Evolutionary conservation across 2,329 filamentous ascomycete genomes (phyloP), one percentile per base, ranked within the genome.

Genomic region (Botrytis squamosa): DNA sequence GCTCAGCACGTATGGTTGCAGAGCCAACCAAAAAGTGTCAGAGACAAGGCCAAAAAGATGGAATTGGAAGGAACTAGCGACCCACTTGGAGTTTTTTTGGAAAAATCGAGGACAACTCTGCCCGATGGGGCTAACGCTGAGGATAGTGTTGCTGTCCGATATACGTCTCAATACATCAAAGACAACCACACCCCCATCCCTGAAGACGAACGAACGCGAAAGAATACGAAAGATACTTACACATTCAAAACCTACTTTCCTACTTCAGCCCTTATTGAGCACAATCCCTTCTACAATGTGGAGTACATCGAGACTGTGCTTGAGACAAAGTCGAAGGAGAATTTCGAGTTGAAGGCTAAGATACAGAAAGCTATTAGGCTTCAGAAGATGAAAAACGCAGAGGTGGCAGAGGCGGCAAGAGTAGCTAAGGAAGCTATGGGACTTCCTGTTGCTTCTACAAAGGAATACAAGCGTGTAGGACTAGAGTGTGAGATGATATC

Each of bases 11-110:
- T 38, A 20, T 67, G 46, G 33, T 16, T 67, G 10, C 29, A 38
- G 22, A 18, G 18, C 9, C 65, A 55, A 38, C 33, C 65, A 20
- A 3, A n/a, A n/a, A 3, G 3, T 10, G 25, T 40, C 3, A 38
- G 38, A 16, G 5, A 40, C 1, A 3, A 20, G 1, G 22, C 6
- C 9, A 2, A 2, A 22, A 4, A 10, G 0, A 0, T 2, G 9
- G 40, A 44, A 12, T 3, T 3, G 12, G 9, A 14, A 0, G 40
- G 38, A 33, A 10, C 3, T 10, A 25, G 40, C n/a, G 8, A 5
- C 25, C 18, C 0, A 4, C 14, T 44, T 29, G 40, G 40, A 38
- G 55, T 18, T 29, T 25, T 3, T 25, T 16, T 25, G n/a, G 29
- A 36, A 36, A 25, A 16, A 22, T 2, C 10, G 7, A 12, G 1